Conservation (phyloP, 305 asterid genomes). For the Solanum hybrid region DNA sequence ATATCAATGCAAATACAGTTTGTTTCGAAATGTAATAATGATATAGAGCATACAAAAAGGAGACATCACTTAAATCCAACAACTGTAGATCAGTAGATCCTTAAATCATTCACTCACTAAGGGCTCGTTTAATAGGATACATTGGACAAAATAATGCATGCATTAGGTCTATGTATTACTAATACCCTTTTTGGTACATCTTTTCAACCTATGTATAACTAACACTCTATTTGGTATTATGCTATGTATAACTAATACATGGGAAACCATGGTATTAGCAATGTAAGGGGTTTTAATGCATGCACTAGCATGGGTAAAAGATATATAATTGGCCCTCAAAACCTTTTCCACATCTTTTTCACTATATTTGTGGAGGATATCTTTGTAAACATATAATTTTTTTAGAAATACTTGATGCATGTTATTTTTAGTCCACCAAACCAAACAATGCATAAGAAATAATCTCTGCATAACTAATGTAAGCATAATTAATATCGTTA, state of each 20-base stretch:
- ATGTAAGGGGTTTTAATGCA: neutral
- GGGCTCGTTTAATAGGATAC: neutral
- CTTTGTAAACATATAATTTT: neutral
- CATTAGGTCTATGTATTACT: neutral
- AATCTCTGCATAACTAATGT: neutral
- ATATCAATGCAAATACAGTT: neutral
- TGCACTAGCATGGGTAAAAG: neutral
- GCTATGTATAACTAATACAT: neutral
- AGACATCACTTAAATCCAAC: neutral
- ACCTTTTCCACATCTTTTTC: neutral
- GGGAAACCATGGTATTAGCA: neutral
- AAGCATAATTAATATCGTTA: neutral
- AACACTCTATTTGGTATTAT: neutral
- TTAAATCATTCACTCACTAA: neutral
- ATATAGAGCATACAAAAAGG: neutral
- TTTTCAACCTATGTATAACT: neutral
- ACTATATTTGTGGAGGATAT: neutral
- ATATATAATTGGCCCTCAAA: neutral
- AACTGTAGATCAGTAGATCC: neutral
- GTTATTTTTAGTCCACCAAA: neutral
- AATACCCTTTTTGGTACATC: neutral
- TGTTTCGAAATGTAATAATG: neutral
- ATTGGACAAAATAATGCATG: neutral
- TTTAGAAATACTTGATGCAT: neutral
- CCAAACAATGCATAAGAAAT: neutral